These are phyloP conservation scores for Huntiella decipiens DNA, from an alignment of 2,329 filamentous ascomycete genomes.

Conservation along the genomic window DNA sequence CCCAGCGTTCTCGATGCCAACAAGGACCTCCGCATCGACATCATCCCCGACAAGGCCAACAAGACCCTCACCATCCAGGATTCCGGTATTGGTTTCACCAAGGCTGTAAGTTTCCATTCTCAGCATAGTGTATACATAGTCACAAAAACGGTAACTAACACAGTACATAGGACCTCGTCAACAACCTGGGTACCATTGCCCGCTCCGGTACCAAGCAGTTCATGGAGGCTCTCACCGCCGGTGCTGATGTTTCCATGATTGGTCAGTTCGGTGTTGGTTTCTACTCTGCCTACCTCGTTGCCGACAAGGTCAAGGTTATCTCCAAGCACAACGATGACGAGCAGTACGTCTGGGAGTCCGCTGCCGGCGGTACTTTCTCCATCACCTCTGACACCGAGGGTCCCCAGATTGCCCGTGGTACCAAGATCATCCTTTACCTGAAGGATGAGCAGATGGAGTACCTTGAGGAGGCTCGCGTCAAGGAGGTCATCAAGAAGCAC, in stretches of 20 bases:
- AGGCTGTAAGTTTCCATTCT: constrained; percentile 57
- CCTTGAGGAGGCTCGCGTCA: constrained; percentile 96
- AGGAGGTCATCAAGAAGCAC: constrained; percentile 99
- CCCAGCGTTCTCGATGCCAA: constrained; percentile 89
- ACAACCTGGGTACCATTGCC: constrained; percentile 99
- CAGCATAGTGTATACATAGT: not conserved
- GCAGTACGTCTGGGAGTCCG: constrained; percentile 99
- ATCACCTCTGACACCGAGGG: constrained; percentile 80
- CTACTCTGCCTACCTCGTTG: constrained; percentile 99
- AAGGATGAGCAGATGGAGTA: constrained; percentile 99
- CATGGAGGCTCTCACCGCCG: constrained; percentile 97
- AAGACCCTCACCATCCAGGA: constrained; percentile 97
- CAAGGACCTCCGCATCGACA: constrained; percentile 98
- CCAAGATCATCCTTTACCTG: constrained; percentile 94
- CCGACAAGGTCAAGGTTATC: constrained; percentile 84
- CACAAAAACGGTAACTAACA: constrained; percentile 19
- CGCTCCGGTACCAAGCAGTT: constrained; percentile 99
- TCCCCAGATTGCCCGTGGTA: constrained; percentile 78
- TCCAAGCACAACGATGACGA: constrained; percentile 99
- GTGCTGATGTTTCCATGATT: constrained; percentile 99
- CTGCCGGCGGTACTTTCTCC: constrained; percentile 91
- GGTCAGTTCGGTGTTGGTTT: constrained; percentile 99
- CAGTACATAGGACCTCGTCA: constrained; percentile 64
- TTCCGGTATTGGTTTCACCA: constrained; percentile 99
- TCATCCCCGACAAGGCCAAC: constrained; percentile 91